These are phyloP conservation scores for Acacia melanoxylon DNA, from an alignment of 306 rosid species.

Conservation along the genomic window DNA sequence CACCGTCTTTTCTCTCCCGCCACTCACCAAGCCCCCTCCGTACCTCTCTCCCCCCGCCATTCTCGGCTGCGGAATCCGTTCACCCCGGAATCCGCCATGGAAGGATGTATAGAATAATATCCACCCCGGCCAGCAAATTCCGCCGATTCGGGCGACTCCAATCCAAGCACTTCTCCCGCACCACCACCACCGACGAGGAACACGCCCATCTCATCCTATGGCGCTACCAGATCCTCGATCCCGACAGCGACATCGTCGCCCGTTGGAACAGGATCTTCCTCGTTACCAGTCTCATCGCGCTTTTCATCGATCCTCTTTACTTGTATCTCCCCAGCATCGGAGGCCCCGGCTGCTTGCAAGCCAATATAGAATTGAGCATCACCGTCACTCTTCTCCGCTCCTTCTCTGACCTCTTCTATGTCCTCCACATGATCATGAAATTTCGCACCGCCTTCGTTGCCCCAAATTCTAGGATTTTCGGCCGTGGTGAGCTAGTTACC, in stretches of 20 bases:
- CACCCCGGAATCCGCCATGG: slow-evolving; percentile 89
- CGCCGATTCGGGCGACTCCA: slow-evolving; percentile 60
- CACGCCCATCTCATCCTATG: slow-evolving; percentile 60
- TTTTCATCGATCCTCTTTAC: slow-evolving; percentile 85
- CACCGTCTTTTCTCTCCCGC: neutral
- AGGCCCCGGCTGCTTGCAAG: slow-evolving; percentile 66
- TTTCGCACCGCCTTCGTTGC: slow-evolving; percentile 84
- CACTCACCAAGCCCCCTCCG: neutral
- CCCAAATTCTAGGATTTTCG: slow-evolving; percentile 80
- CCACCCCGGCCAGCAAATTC: slow-evolving; percentile 64
- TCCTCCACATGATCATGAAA: slow-evolving; percentile 75
- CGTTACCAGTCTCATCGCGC: slow-evolving; percentile 60
- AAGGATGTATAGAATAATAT: slow-evolving; percentile 81
- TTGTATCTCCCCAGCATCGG: slow-evolving; percentile 72
- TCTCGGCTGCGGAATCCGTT: slow-evolving; percentile 67
- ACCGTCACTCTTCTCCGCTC: slow-evolving; percentile 60
- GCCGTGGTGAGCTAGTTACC: slow-evolving; percentile 87
- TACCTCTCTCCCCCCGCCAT: neutral
- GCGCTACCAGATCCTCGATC: slow-evolving; percentile 80
- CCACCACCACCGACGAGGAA: slow-evolving; percentile 38
- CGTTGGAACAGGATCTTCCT: slow-evolving; percentile 86
- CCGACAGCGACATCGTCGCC: slow-evolving; percentile 74
- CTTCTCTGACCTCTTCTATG: slow-evolving; percentile 71
- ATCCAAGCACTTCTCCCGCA: neutral
- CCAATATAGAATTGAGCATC: slow-evolving; percentile 39